A percentile compares a stretch with the other conserved stretches of the same genome.
Conservation (phyloP, 2,329 filamentous ascomycete species). For the Penicillium sumatraense region DNA sequence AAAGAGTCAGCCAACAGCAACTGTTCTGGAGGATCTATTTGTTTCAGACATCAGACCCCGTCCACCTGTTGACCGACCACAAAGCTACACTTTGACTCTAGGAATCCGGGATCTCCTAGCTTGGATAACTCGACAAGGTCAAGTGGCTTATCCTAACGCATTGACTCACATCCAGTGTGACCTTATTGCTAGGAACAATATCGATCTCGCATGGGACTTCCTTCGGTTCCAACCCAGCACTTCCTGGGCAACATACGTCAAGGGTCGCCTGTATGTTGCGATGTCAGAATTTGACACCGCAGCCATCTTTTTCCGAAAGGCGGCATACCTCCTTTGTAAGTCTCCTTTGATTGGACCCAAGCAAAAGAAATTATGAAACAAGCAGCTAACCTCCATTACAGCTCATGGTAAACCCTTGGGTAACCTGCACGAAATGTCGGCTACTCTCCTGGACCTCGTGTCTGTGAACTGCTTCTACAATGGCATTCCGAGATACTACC, state of each 20-base stretch:
- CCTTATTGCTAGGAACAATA: slow-evolving; percentile 69
- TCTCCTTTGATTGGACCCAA: slow-evolving; percentile 26
- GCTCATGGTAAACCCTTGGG: slow-evolving; percentile 51
- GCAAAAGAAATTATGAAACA: background rate
- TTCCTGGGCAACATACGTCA: slow-evolving; percentile 74
- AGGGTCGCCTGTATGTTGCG: slow-evolving; percentile 77
- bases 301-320: slow-evolving; percentile 76
- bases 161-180: slow-evolving; percentile 71
- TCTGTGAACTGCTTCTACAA: slow-evolving; percentile 71
- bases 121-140: slow-evolving; percentile 57
- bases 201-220: slow-evolving; percentile 69
- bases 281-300: slow-evolving; percentile 75
- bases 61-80: slow-evolving; percentile 42
- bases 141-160: slow-evolving; percentile 60
- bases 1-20: slow-evolving; percentile 34
- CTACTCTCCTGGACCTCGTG: slow-evolving; percentile 72
- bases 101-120: slow-evolving; percentile 50
- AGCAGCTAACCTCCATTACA: slow-evolving; percentile 29
- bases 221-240: slow-evolving; percentile 65
- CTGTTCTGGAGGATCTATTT: slow-evolving; percentile 51
- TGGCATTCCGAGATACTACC: slow-evolving; percentile 82
- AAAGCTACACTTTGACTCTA: slow-evolving; percentile 48
- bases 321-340: slow-evolving; percentile 81
- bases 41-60: slow-evolving; percentile 49
- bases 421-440: slow-evolving; percentile 52